phyloP scores from a whole-genome alignment of 192 early-diverging fungal genomes.

The Rhizophagus clarus region DNA sequence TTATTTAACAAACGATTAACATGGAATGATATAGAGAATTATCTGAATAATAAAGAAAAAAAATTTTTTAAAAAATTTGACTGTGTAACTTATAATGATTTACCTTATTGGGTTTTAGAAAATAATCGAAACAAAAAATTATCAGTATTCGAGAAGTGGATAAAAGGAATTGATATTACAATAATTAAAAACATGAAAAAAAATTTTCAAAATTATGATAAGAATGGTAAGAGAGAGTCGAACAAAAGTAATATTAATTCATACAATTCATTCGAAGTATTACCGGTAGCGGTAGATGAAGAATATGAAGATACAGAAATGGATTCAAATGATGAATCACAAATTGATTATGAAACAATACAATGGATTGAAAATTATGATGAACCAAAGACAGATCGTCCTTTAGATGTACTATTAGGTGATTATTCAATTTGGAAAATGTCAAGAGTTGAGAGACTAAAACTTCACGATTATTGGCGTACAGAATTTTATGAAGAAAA shows the following conservation, averaged over 20 bases:
- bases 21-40: slow-evolving; percentile 25
- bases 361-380: background rate
- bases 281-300: too few species aligned
- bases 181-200: background rate
- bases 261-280: too few species aligned
- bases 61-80: slow-evolving; percentile 26
- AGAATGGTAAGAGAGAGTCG: too few species aligned
- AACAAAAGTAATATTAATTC: too few species aligned
- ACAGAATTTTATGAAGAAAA: slow-evolving; percentile 21
- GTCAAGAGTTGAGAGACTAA: slow-evolving; percentile 44
- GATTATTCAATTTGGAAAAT: slow-evolving; percentile 52
- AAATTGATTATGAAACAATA: background rate
- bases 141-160: background rate
- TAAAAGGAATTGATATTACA: background rate
- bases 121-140: too few species aligned
- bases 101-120: background rate
- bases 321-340: too few species aligned
- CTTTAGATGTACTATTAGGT: background rate
- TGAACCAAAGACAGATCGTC: background rate
- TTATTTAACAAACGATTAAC: too few species aligned
- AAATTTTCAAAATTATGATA: too few species aligned
- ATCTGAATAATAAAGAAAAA: slow-evolving; percentile 4
- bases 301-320: too few species aligned
- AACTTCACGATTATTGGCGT: slow-evolving; percentile 43
- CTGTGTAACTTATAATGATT: background rate